Evolutionary conservation across 257 asterid genomes (phyloP).

Genomic region (Euphrasia confusa): DNA sequence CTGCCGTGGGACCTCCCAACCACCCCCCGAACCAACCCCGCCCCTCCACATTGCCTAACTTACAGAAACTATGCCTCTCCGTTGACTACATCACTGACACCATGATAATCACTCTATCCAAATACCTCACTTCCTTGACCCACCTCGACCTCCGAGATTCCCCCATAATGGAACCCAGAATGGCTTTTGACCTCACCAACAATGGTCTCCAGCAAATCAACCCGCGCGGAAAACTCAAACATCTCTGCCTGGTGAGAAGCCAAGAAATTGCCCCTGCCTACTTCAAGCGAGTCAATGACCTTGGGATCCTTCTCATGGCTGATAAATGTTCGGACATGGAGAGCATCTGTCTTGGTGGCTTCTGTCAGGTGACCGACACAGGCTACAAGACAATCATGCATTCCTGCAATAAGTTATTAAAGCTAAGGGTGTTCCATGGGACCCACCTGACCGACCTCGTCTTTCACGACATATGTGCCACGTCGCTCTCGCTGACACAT

Average conservation of each 20-base stretch:
- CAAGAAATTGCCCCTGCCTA: slow-evolving; percentile 73
- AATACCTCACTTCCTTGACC: slow-evolving; percentile 49
- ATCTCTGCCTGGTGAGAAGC: slow-evolving; percentile 80
- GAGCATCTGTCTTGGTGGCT: slow-evolving; percentile 92
- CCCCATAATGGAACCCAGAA: slow-evolving; percentile 83
- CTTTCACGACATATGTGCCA: slow-evolving; percentile 83
- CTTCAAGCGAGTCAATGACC: slow-evolving; percentile 90
- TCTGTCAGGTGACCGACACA: slow-evolving; percentile 88
- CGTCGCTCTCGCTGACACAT: slow-evolving; percentile 70
- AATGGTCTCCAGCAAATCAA: slow-evolving; percentile 84
- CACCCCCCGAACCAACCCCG: slow-evolving; percentile 32
- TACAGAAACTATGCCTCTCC: slow-evolving; percentile 69
- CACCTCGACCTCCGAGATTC: slow-evolving; percentile 91
- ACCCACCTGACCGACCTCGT: slow-evolving; percentile 84
- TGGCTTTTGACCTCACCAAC: slow-evolving; percentile 85
- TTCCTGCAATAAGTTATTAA: slow-evolving; percentile 69
- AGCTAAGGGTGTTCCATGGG: slow-evolving; percentile 72
- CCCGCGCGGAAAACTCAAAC: slow-evolving; percentile 77
- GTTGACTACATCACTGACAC: slow-evolving; percentile 94
- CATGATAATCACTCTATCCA: slow-evolving; percentile 68
- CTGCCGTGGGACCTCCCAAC: slow-evolving; percentile 45
- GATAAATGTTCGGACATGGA: slow-evolving; percentile 85
- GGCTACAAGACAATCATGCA: slow-evolving; percentile 85
- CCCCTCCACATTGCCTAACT: slow-evolving; percentile 51
- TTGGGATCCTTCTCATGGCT: slow-evolving; percentile 96